phyloP scores from a whole-genome alignment of 129 eudicot genomes.

The Helichrysum umbraculigerum region DNA sequence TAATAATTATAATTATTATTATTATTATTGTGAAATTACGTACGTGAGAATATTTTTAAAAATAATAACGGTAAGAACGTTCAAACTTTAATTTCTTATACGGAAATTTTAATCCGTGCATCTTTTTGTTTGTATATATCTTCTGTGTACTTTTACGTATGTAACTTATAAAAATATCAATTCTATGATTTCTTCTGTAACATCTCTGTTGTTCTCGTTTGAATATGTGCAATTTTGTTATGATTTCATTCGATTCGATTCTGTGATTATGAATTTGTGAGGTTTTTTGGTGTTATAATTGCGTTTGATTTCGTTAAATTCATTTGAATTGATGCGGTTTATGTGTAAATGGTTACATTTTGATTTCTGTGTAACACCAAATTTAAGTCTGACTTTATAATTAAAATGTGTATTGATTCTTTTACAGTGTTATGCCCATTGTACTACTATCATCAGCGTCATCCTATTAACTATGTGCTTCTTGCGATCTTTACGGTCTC shows the following conservation, averaged over 20 bases:
- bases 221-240: constrained; percentile 20
- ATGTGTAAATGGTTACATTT: neutral
- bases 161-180: too few species aligned
- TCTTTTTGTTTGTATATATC: neutral
- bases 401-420: neutral
- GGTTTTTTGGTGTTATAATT: neutral
- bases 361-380: neutral
- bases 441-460: constrained; percentile 67
- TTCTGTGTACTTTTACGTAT: neutral
- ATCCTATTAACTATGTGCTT: constrained; percentile 68
- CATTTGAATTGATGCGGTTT: neutral
- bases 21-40: too few species aligned
- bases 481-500: constrained; percentile 69
- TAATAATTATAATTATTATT: too few species aligned
- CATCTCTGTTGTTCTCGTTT: neutral
- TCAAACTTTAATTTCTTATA: too few species aligned
- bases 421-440: constrained; percentile 71
- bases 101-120: neutral
- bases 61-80: too few species aligned
- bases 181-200: neutral
- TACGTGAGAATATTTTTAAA: too few species aligned
- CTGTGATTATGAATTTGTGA: neutral
- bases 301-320: neutral
- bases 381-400: too few species aligned
- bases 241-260: neutral